Base-by-base conservation (phyloP, 148 eudicot genomes). In the Silene uniflora region DNA sequence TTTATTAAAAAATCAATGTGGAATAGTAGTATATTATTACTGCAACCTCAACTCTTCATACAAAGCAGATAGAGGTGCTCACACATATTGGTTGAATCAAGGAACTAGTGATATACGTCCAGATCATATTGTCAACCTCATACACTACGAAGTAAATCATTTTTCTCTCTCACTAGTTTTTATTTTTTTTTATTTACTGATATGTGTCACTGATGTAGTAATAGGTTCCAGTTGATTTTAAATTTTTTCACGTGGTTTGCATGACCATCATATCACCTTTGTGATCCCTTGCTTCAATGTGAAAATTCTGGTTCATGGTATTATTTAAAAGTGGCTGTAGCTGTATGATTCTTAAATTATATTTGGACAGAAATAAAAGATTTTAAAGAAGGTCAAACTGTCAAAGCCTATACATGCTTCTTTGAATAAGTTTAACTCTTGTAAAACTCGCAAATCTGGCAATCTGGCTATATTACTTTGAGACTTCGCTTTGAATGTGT, bases 21-120 rank as follows among this genome's bases (percentile, higher is more conserved):
- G 67, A 27, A 69, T 47, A 67, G 14, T 19, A 47, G 9, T 16
- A 69, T 23, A 17, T 47, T 27, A 54, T 70, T 61, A 47, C 49
- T 60, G 76, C 17, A 73, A 66, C 86, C 88, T 91, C 84, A 83
- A 89, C 89, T 87, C 25, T 72, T 62, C 64, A 77, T 70, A 93
- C 98, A 90, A 89, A 85, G 90, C 79, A 72, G 97, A 91, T 83
- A 89, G 89, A 86, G 98, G 98, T 67, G 88, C 95, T 59, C 98
- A 91, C 80, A 69, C 78, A 16, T 91, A 85, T 85, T 94, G 95
- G 95, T 84, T 94, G 87, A 76, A 74, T 66, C 88, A 88, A 83
- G 93, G 93, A 62, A 85, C 75, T 54, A 76, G 79, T 64, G 98
- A 91, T 47, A 69, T 80, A 81, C 91, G 91, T 42, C 98, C 98